Percentiles rank a stretch among this genome's conserved stretches.
Evolutionary conservation across 306 rosid species (phyloP).

Genomic region (Delonix regia): DNA sequence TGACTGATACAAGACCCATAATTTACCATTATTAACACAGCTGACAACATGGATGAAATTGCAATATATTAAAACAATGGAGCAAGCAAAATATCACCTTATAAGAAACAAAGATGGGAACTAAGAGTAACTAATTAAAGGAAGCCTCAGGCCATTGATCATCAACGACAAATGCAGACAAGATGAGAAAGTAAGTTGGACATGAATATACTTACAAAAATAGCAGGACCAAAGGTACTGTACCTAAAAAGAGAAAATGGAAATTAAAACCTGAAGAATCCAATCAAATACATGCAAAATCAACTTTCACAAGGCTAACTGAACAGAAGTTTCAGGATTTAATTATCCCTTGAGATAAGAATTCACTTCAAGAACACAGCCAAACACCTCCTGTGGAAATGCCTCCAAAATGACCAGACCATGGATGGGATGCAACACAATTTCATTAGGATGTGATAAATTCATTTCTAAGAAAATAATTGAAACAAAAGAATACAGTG

Average conservation of each 20-base stretch:
- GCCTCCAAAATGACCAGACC: constrained; percentile 64
- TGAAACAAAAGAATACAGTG: neutral
- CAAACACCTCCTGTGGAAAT: constrained; percentile 55
- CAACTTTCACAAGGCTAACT: constrained; percentile 14
- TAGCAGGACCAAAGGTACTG: constrained; percentile 27
- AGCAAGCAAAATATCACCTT: neutral
- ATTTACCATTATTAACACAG: neutral
- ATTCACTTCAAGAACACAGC: constrained; percentile 47
- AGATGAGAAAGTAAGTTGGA: constrained; percentile 12
- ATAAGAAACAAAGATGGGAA: neutral
- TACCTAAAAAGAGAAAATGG: constrained; percentile 33
- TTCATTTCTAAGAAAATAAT: constrained; percentile 9
- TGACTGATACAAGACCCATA: neutral
- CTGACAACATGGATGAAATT: neutral
- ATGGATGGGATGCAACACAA: constrained; percentile 71
- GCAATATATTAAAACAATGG: neutral
- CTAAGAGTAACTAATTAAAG: neutral
- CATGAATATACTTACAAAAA: constrained; percentile 35
- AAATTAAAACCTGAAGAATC: neutral
- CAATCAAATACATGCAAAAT: constrained; percentile 2
- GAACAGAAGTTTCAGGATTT: neutral
- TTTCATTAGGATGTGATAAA: constrained; percentile 53
- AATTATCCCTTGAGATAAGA: constrained; percentile 47
- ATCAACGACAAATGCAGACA: neutral
- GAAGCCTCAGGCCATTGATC: constrained; percentile 3